Base-by-base conservation (phyloP, 208 protist species). In the Crithidia fasciculata region DNA sequence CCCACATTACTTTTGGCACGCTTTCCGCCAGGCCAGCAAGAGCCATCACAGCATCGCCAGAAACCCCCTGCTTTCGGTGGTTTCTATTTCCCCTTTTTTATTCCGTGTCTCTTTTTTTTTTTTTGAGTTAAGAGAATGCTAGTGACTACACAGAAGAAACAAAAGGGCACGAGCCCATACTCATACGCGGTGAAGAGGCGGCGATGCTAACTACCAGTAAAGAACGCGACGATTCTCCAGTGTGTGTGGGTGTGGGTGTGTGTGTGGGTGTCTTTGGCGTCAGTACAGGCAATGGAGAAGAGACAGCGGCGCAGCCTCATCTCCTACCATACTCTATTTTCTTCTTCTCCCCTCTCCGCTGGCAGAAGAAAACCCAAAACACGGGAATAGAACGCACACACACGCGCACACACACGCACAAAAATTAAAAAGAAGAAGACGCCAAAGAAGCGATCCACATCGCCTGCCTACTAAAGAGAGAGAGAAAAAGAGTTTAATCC, bases 171-270 rank as follows among this genome's bases (percentile, higher is more conserved):
- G 28, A 28, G 28, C 28, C 8, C 6, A 70, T 57, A 37, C 41
- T 59, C 65, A 53, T 70, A 70, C 19, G 61, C 5, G 52, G 65
- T 70, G 65, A 70, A 70, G 53, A 70, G 9, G 65, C 37, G 53
- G 41, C 39, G 65, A 50, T 41, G 28, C 43, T 56, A 56, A 44
- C 6, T 36, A 52, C 40, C 44, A 63, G 28, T 16, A 63, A 58
- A 68, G 8, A 56, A 57, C n/a, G 56, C 40, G 63, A 49, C 40
- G 12, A 45, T 36, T 28, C 28, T 28, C 28, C 28, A 28, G 28
- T 28, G 28, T 28, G 1, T 28, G 28, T 28, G 28, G 28, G 28
- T 28, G 28, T 13, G 2, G 2, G 2, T 45, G 28, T 28, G 28
- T 13, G 2, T 39, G 2, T 45, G 52, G 18, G 15, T 61, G 47